Percentiles rank a stretch among this genome's conserved stretches.
Evolutionary conservation across 345 rosid species (phyloP).

Genomic region (Physaria fendleri): DNA sequence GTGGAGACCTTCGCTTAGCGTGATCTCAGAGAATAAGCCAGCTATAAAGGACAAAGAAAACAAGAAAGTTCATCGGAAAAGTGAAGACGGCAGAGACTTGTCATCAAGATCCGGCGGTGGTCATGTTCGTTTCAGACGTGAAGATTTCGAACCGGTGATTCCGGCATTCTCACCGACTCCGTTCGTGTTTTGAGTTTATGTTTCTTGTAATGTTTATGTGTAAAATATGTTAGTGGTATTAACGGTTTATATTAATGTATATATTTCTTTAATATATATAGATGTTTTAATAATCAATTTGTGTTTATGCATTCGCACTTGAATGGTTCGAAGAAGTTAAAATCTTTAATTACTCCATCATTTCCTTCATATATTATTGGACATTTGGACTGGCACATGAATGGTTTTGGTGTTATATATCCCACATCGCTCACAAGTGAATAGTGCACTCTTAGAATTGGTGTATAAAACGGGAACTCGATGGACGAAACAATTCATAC

Average conservation of each 20-base stretch:
- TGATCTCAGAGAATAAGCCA: slow-evolving; percentile 54
- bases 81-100: slow-evolving; percentile 5
- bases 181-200: slow-evolving; percentile 42
- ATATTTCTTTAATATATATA: slow-evolving; percentile 8
- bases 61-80: slow-evolving; percentile 31
- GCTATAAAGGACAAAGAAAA: slow-evolving; percentile 14
- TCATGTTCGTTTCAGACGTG: slow-evolving; percentile 29
- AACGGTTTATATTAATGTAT: slow-evolving; percentile 3
- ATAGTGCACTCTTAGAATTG: no score
- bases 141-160: slow-evolving; percentile 30
- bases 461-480: no score
- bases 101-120: slow-evolving; percentile 22
- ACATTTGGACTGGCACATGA: no score
- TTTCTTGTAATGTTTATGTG: background rate
- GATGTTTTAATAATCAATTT: no score
- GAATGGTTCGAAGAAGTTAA: no score
- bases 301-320: no score
- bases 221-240: background rate
- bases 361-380: no score
- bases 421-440: no score
- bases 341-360: no score
- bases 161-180: slow-evolving; percentile 57
- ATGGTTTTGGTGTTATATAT: no score
- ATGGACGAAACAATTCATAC: no score
- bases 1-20: slow-evolving; percentile 58